Conservation (phyloP, 2,329 filamentous ascomycete genomes). For the Immersiporthe knoxdaviesiana region DNA sequence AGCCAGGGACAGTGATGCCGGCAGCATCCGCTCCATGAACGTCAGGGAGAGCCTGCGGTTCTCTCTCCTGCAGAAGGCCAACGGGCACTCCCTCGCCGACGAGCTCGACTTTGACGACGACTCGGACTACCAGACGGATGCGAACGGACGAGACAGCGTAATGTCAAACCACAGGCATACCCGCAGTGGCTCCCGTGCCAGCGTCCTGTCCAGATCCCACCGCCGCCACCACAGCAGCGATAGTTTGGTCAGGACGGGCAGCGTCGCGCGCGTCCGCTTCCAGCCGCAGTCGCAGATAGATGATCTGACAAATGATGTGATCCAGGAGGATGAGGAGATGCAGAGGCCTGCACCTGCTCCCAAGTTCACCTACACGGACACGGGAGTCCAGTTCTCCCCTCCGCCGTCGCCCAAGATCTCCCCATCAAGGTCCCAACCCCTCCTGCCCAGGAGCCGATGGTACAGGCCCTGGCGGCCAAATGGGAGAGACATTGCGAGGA, state of each 20-base stretch:
- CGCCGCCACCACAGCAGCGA: constrained; percentile 62
- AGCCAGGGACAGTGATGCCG: constrained; percentile 69
- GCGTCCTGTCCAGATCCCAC: constrained; percentile 53
- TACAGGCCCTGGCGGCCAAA: constrained; percentile 37
- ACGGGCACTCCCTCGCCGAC: constrained; percentile 81
- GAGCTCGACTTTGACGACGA: constrained; percentile 88
- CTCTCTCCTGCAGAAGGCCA: constrained; percentile 68
- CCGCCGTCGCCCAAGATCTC: constrained; percentile 69
- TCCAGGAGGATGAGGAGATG: constrained; percentile 53
- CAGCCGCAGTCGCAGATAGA: constrained; percentile 51
- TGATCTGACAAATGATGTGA: constrained; percentile 53
- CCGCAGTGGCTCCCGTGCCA: constrained; percentile 62
- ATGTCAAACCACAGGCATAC: constrained; percentile 56
- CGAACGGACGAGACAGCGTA: constrained; percentile 68
- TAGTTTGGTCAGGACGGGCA: constrained; percentile 59
- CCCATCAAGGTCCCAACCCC: constrained; percentile 47
- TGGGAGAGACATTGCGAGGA: constrained; percentile 46
- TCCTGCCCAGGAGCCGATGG: constrained; percentile 44
- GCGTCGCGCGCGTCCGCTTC: constrained; percentile 56
- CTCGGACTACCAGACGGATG: constrained; percentile 71
- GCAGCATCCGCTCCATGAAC: constrained; percentile 75
- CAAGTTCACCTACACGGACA: constrained; percentile 67
- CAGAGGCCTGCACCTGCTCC: constrained; percentile 36
- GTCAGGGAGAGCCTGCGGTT: constrained; percentile 73
- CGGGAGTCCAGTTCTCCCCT: constrained; percentile 82